Evolutionary conservation across 768 basidiomycete species (phyloP), one percentile per base, ranked within the genome.

Genomic region (Hypholoma fasciculare): DNA sequence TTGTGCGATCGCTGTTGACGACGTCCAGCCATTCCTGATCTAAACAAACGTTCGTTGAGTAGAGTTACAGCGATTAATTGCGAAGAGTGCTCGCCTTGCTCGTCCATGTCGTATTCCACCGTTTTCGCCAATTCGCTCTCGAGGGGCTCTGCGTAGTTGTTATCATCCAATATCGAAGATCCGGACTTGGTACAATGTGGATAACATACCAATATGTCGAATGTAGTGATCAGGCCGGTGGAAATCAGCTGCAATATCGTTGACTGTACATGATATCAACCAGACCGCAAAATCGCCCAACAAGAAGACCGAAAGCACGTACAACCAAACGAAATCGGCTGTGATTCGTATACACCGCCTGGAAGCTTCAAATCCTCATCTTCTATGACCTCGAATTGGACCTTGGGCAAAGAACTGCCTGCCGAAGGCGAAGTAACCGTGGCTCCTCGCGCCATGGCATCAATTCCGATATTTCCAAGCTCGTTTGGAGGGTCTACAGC

Each of bases 101-200:
- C 97, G 68, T 98, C 97, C 95, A 99, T 98, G 69, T 98, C 97
- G 78, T 99, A 99, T 72, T 98, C 97, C 20, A 99, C 96, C 64
- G 96, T 94, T 39, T 85, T 84, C 7, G 90, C 89, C 16, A 98
- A 83, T 63, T 99, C 97, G 48, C 85, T 86, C 69, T 99, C 96
- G 63, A 97, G 77, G 0, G 96, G 96, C 66, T 97, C 95, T 93
- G 67, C 56, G 39, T 44, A 19, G 43, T 26, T 13, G 14, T 43
- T 11, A 63, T 58, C 67, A 52, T 54, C 43, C 36, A 53, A 47
- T 30, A 37, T 27, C 12, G 54, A 23, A 30, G 48, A 49, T 14
- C 30, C 6, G 30, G 30, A 34, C 30, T 1, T 9, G 30, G 6
- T 4, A 30, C 23, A 49, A 38, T 27, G 16, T 20, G 38, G 23